These are phyloP conservation scores for Hypomyces rosellus DNA, from an alignment of 2,329 filamentous ascomycete genomes.

Conservation along the genomic window DNA sequence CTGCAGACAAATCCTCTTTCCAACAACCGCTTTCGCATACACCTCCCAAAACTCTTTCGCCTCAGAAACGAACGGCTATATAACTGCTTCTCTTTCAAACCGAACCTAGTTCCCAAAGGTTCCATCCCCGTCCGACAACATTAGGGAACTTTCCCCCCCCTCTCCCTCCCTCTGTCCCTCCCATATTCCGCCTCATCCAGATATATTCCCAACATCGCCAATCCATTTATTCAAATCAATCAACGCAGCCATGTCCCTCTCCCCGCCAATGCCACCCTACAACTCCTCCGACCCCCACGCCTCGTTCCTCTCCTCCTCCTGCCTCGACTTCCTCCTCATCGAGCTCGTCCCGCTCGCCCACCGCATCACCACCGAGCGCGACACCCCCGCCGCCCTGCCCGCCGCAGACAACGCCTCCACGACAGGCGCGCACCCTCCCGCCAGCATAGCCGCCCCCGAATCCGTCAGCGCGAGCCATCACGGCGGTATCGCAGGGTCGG, in stretches of 20 bases:
- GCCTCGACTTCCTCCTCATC: conserved; percentile 90
- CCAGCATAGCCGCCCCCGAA: conserved; percentile 13
- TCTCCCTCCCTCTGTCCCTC: background rate
- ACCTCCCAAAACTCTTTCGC: too few species aligned
- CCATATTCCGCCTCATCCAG: background rate
- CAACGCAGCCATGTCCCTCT: conserved; percentile 60
- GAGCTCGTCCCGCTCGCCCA: conserved; percentile 94
- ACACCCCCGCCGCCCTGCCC: conserved; percentile 34
- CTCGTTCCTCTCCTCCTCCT: conserved; percentile 73
- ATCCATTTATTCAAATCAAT: background rate
- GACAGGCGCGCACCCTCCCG: conserved; percentile 13
- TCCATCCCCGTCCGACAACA: background rate
- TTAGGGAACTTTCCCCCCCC: background rate
- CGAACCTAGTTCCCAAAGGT: background rate
- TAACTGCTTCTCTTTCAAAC: too few species aligned
- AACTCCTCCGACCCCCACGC: conserved; percentile 68
- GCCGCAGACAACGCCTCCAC: conserved; percentile 8
- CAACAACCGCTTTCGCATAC: too few species aligned
- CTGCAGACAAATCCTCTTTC: too few species aligned
- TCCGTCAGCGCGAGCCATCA: background rate
- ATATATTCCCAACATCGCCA: background rate
- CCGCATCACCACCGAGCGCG: conserved; percentile 70
- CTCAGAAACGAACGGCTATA: too few species aligned
- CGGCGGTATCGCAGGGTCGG: background rate
- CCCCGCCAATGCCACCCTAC: conserved; percentile 60